Evolutionary conservation across 1,139 yeast species (phyloP).

Genomic region (Taiozyma sp.): DNA sequence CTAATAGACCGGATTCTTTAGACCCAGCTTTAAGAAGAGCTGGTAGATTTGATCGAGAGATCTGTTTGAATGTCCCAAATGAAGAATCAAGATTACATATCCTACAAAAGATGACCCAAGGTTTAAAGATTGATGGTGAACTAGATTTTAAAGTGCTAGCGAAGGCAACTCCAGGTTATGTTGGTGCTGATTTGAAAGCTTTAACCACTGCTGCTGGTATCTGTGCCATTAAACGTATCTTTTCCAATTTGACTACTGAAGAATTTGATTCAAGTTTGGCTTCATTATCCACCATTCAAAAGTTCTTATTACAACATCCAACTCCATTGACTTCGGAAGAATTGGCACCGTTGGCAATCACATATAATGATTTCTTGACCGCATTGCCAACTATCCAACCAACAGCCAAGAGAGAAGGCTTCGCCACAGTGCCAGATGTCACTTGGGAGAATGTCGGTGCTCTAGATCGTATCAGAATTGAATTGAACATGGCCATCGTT

Average conservation of each 20-base stretch:
- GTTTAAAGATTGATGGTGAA: constrained; percentile 60
- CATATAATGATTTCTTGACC: constrained; percentile 68
- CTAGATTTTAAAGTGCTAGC: constrained; percentile 74
- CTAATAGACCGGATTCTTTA: constrained; percentile 92
- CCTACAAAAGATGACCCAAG: constrained; percentile 63
- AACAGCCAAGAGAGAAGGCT: constrained; percentile 96
- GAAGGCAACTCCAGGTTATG: constrained; percentile 94
- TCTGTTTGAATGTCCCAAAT: constrained; percentile 87
- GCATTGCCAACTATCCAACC: constrained; percentile 96
- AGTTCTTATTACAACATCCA: constrained; percentile 70
- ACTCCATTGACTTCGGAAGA: constrained; percentile 72
- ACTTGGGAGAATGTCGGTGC: constrained; percentile 97
- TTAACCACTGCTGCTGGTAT: constrained; percentile 95
- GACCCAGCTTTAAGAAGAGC: constrained; percentile 97
- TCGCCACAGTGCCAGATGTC: constrained; percentile 97
- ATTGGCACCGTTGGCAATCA: constrained; percentile 67
- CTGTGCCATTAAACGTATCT: constrained; percentile 88
- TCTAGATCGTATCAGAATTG: constrained; percentile 69
- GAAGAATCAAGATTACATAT: constrained; percentile 78
- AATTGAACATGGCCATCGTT: constrained; percentile 93
- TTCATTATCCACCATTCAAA: constrained; percentile 59
- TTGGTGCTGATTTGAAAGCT: constrained; percentile 95
- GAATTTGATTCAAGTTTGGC: constrained; percentile 6
- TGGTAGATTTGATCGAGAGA: constrained; percentile 94
- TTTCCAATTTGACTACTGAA: constrained; percentile 33